These are phyloP conservation scores for Phialemoniopsis sp. DNA, from an alignment of 2,329 filamentous ascomycete species.

Conservation along the genomic window DNA sequence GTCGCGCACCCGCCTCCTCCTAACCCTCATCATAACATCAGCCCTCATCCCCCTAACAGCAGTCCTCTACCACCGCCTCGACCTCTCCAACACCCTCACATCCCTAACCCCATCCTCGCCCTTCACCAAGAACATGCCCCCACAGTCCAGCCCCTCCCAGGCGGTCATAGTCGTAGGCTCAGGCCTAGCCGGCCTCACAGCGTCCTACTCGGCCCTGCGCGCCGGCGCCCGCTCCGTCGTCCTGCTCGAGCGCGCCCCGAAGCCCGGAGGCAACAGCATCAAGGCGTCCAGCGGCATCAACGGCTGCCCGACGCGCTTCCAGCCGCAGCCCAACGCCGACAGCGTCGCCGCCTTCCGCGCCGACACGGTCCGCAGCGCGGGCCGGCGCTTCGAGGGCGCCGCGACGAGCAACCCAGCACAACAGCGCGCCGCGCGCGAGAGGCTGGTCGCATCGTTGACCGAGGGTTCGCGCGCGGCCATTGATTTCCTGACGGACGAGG, in stretches of 20 bases:
- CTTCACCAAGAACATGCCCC: no score
- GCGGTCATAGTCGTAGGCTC: slow-evolving; percentile 59
- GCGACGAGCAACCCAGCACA: slow-evolving; percentile 14
- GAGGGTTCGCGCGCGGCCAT: slow-evolving; percentile 42
- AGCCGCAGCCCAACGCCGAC: slow-evolving; percentile 28
- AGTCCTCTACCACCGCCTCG: no score
- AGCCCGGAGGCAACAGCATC: slow-evolving; percentile 5
- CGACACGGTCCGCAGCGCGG: slow-evolving; percentile 56
- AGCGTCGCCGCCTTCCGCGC: slow-evolving; percentile 40
- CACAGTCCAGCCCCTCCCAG: neutral
- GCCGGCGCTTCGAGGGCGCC: slow-evolving; percentile 25
- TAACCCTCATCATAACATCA: no score
- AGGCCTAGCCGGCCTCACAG: slow-evolving; percentile 59
- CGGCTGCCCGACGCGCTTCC: slow-evolving; percentile 44
- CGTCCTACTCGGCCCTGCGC: slow-evolving; percentile 51
- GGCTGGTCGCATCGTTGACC: slow-evolving; percentile 44
- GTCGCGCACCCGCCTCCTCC: no score
- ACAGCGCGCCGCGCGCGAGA: slow-evolving; percentile 26
- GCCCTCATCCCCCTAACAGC: no score
- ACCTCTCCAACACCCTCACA: no score
- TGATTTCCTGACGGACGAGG: slow-evolving; percentile 51
- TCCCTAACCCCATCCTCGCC: no score
- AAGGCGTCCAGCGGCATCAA: slow-evolving; percentile 5
- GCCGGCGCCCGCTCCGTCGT: slow-evolving; percentile 43
- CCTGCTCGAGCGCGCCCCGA: slow-evolving; percentile 50